These are phyloP conservation scores for Penicillium alfredii DNA, from an alignment of 495 filamentous ascomycete species.

Conservation along the genomic window DNA sequence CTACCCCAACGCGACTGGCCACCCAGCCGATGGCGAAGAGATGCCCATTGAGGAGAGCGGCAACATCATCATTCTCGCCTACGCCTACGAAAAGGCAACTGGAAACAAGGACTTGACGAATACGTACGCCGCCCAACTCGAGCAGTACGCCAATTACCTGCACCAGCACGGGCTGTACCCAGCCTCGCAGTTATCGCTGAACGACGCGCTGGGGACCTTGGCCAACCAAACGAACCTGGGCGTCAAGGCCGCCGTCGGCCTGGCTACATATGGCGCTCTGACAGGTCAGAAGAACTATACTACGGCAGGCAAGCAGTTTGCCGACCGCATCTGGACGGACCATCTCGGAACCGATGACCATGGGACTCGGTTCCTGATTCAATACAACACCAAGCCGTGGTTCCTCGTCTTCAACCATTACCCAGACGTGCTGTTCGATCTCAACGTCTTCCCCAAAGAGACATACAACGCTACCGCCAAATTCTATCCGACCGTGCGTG, in stretches of 20 bases:
- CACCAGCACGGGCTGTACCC: slow-evolving; percentile 39
- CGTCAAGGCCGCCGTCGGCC: slow-evolving; percentile 45
- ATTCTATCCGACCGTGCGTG: slow-evolving; percentile 28
- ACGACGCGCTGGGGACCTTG: slow-evolving; percentile 41
- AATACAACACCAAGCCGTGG: slow-evolving; percentile 30
- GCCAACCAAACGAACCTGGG: slow-evolving; percentile 48
- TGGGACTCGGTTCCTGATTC: slow-evolving; percentile 35
- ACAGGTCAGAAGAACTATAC: slow-evolving; percentile 30
- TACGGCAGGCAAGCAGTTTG: slow-evolving; percentile 26
- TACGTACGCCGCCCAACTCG: slow-evolving; percentile 26
- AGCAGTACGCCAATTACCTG: slow-evolving; percentile 43
- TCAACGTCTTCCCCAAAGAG: slow-evolving; percentile 30
- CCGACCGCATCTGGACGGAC: slow-evolving; percentile 34
- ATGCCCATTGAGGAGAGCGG: slow-evolving; percentile 38
- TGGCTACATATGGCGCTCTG: slow-evolving; percentile 36
- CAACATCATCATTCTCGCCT: slow-evolving; percentile 34
- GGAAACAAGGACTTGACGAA: slow-evolving; percentile 25
- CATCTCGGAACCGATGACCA: slow-evolving; percentile 28
- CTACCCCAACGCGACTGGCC: slow-evolving; percentile 42
- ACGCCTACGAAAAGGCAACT: slow-evolving; percentile 33
- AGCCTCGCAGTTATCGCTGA: slow-evolving; percentile 40
- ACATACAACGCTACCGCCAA: slow-evolving; percentile 29
- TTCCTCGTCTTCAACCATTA: slow-evolving; percentile 36
- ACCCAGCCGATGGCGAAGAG: slow-evolving; percentile 24
- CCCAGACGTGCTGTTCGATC: slow-evolving; percentile 31